Conservation (phyloP, 352 stramenopile genomes). For the Pythium myriotylum region DNA sequence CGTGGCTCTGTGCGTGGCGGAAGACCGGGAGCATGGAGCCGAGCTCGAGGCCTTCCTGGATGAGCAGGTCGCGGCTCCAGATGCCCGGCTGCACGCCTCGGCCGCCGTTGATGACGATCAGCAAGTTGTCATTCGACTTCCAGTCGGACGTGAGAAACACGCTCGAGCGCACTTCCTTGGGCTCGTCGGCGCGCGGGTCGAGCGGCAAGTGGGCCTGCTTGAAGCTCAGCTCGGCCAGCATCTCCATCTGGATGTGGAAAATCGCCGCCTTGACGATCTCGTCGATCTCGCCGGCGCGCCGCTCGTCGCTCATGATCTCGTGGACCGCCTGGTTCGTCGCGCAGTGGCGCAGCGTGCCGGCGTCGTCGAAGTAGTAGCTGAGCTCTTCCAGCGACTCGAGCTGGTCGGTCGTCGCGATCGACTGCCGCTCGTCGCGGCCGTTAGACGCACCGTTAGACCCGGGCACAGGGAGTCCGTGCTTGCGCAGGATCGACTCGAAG, state of each 20-base stretch:
- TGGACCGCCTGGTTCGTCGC: constrained; percentile 72
- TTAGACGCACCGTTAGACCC: constrained; percentile 13
- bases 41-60: constrained; percentile 75
- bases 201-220: constrained; percentile 73
- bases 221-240: constrained; percentile 76
- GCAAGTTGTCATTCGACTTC: constrained; percentile 54
- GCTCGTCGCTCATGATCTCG: constrained; percentile 79
- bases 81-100: constrained; percentile 72
- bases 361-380: constrained; percentile 77
- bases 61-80: constrained; percentile 76
- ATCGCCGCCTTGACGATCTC: constrained; percentile 84
- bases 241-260: constrained; percentile 87
- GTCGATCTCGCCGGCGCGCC: constrained; percentile 64
- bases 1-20: constrained; percentile 41
- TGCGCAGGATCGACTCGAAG: constrained; percentile 42
- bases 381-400: constrained; percentile 79
- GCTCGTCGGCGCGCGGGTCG: constrained; percentile 55
- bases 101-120: constrained; percentile 74
- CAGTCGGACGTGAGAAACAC: constrained; percentile 77
- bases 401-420: constrained; percentile 60
- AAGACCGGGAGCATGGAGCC: constrained; percentile 80
- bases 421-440: constrained; percentile 31
- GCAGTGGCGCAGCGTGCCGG: constrained; percentile 67
- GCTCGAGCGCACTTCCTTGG: constrained; percentile 68
- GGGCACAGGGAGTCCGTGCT: constrained; percentile 44